Conservation (phyloP, 2,329 filamentous ascomycete species). For the Alternaria sp. region DNA sequence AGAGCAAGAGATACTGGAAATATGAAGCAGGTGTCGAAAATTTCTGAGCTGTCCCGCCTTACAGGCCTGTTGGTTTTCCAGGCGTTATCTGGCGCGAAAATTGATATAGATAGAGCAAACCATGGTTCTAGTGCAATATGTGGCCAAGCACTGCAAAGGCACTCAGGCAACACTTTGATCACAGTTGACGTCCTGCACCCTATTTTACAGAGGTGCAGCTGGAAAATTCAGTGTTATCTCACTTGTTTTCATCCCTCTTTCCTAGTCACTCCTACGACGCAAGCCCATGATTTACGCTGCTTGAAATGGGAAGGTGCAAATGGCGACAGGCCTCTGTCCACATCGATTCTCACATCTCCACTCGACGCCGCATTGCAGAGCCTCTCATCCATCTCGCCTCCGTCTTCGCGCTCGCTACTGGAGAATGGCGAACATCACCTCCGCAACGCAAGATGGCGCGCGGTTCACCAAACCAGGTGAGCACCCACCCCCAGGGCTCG, state of each 20-base stretch:
- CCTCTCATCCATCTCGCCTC: background rate
- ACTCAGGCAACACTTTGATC: background rate
- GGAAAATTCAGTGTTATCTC: background rate
- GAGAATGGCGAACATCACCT: constrained; percentile 8
- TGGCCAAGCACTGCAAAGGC: background rate
- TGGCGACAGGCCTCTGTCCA: background rate
- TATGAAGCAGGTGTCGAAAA: too few relatives aligned
- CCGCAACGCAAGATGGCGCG: constrained; percentile 10
- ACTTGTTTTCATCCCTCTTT: background rate
- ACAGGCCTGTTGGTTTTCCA: background rate
- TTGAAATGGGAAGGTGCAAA: background rate
- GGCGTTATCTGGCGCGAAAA: background rate
- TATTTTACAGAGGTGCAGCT: too few relatives aligned
- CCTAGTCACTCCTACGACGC: background rate
- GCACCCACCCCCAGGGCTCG: background rate
- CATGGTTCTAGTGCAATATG: background rate
- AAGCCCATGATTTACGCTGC: background rate
- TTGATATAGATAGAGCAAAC: background rate
- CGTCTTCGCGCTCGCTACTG: background rate
- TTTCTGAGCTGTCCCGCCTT: background rate
- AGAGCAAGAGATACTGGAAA: background rate
- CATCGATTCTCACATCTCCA: background rate
- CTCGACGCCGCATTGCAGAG: background rate
- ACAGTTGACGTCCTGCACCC: background rate
- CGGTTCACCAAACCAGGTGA: constrained; percentile 24